Base-by-base conservation (phyloP, 805 yeast genomes). In the Ogataea ramenticola region DNA sequence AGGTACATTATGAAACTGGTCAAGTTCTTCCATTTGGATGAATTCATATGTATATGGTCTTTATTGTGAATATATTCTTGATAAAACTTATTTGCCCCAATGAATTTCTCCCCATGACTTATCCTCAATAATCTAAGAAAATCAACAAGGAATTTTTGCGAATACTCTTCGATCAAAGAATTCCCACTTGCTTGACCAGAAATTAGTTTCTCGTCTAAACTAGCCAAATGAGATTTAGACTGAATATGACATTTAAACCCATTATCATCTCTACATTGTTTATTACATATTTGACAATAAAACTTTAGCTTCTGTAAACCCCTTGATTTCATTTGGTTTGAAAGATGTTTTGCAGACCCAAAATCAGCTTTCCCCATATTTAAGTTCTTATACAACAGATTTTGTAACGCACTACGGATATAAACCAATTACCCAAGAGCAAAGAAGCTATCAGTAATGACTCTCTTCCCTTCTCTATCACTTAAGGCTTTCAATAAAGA, bases 211-310 rank as follows among this genome's bases (percentile, higher is more conserved):
- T 36, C 33, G 1, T 71, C 62, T 37, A 85, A 74, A 42, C 75
- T 77, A 17, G 77, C 74, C 39, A 75, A 62, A 58, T 93, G 99
- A 1, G 85, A 70, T 38, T 86, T 87, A n/a, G 95, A 80, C 49
- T 73, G 71, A n/a, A 82, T 72, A 61, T 93, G 99, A 55, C 91
- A 84, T 55, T 85, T 83, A 68, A 86, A 93, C 22, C 99, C 99
- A 64, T 93, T 91, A 49, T 86, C 95, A 60, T 95, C 99, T 44
- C 97, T 68, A 60, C 98, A 90, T 65, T 93, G 99, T 56, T 91
- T 88, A 58, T 74, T 78, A 57, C 99, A 93, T 3, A 87, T 73
- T 60, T 84, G 98, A 62, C 99, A 93, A 63, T 89, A 95, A 72
- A 79, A 91, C 48, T 79, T 72, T 42, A 93, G 75, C 56, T 86